phyloP scores from a whole-genome alignment of 176 grass and related monocot genomes.

The Carex kokanica region DNA sequence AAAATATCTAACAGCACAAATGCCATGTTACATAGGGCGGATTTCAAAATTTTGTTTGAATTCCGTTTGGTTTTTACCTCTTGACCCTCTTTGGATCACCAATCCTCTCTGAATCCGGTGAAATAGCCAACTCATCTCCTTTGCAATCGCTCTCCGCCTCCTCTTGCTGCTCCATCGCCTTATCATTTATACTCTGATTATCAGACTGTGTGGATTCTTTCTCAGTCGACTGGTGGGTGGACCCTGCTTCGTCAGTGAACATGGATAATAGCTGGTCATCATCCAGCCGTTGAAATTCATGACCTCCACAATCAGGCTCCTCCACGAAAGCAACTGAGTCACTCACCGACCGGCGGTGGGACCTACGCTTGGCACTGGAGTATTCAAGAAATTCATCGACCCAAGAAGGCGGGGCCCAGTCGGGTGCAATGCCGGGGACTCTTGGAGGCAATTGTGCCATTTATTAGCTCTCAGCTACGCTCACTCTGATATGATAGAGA shows the following conservation, averaged over 20 bases:
- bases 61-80: slow-evolving; percentile 30
- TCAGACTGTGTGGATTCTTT: slow-evolving; percentile 4
- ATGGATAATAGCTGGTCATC: slow-evolving; percentile 94
- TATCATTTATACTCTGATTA: slow-evolving; percentile 9
- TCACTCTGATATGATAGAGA: neutral
- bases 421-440: slow-evolving; percentile 8
- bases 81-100: slow-evolving; percentile 82
- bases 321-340: slow-evolving; percentile 85
- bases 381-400: slow-evolving; percentile 67
- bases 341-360: slow-evolving; percentile 73
- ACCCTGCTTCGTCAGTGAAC: slow-evolving; percentile 47
- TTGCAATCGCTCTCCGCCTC: slow-evolving; percentile 30
- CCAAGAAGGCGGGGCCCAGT: slow-evolving; percentile 9
- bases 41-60: neutral
- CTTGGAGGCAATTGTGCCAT: slow-evolving; percentile 90
- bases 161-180: slow-evolving; percentile 34
- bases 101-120: slow-evolving; percentile 22
- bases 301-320: slow-evolving; percentile 19
- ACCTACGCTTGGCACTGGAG: slow-evolving; percentile 47
- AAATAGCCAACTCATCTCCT: slow-evolving; percentile 36
- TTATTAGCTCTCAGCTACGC: neutral
- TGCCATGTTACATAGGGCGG: neutral
- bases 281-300: slow-evolving; percentile 75
- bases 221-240: neutral
- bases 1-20: neutral